phyloP scores from a whole-genome alignment of 306 rosid species.

The Mucuna pruriens region DNA sequence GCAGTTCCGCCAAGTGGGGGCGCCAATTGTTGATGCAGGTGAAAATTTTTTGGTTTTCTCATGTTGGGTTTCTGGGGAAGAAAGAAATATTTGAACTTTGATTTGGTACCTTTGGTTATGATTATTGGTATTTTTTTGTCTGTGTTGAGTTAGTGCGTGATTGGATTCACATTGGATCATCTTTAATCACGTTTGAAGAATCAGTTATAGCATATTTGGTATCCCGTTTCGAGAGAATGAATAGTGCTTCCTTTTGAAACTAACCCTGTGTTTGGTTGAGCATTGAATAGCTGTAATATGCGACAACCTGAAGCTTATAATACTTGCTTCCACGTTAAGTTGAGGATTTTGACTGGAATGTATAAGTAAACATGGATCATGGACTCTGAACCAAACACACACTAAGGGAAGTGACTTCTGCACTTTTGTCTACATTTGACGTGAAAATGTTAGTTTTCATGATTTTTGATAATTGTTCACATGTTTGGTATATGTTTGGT shows the following conservation, averaged over 20 bases:
- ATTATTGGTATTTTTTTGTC: conserved; percentile 1
- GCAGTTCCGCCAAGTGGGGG: conserved; percentile 56
- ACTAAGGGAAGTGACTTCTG: too few relatives aligned
- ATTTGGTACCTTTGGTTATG: not conserved
- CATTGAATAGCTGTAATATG: not conserved
- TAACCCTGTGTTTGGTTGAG: not conserved
- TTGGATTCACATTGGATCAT: not conserved
- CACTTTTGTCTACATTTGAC: too few relatives aligned
- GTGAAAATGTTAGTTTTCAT: too few relatives aligned
- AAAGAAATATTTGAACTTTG: not conserved
- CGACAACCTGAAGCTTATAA: not conserved
- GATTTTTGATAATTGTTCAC: too few relatives aligned
- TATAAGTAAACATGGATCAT: not conserved
- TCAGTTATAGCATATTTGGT: too few relatives aligned
- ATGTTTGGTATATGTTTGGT: too few relatives aligned
- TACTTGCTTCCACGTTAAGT: not conserved
- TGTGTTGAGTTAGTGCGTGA: not conserved
- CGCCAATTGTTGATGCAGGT: conserved; percentile 81
- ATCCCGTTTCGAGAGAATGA: too few relatives aligned
- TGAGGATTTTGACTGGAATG: not conserved
- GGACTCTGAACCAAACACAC: not conserved
- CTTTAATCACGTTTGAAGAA: too few relatives aligned
- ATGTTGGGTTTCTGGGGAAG: conserved; percentile 3
- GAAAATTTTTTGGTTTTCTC: not conserved
- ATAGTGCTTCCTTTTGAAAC: not conserved